Evolutionary conservation across 228 moss, liverwort and hornwort genomes (phyloP).

Genomic region (Sphagnum magellanicum): DNA sequence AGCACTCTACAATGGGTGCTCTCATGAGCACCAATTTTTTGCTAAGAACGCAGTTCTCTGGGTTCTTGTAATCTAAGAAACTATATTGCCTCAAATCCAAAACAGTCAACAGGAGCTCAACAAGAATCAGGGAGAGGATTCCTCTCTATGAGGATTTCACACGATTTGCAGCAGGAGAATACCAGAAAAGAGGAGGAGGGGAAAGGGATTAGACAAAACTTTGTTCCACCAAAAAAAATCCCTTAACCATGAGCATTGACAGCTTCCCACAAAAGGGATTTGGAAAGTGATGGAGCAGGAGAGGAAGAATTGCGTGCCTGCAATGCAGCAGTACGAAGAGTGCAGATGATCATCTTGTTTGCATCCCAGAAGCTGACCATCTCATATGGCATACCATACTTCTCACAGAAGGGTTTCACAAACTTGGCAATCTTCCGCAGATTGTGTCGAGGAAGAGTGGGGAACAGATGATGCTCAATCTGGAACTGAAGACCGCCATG

Average conservation of each 20-base stretch:
- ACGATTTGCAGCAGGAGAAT: too few species aligned
- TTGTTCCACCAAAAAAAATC: too few species aligned
- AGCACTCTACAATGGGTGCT: too few species aligned
- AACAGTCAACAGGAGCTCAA: too few species aligned
- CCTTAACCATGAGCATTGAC: conserved; percentile 70
- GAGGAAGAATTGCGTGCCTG: conserved; percentile 75
- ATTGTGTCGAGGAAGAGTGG: conserved; percentile 90
- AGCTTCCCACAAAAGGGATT: conserved; percentile 86
- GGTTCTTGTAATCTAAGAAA: too few species aligned
- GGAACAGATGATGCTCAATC: conserved; percentile 96
- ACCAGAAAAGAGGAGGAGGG: too few species aligned
- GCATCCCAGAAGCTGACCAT: conserved; percentile 89
- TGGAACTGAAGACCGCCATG: conserved; percentile 97
- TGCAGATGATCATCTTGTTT: conserved; percentile 76
- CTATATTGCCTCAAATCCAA: too few species aligned
- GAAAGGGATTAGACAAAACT: too few species aligned
- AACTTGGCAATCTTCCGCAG: conserved; percentile 79
- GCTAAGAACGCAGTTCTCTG: too few species aligned
- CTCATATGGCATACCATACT: conserved; percentile 79
- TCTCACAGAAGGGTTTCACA: conserved; percentile 77
- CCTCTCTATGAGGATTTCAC: too few species aligned
- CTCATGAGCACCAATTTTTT: too few species aligned
- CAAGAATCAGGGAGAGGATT: too few species aligned
- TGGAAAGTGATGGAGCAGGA: conserved; percentile 66
- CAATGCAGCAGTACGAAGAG: conserved; percentile 71